Base-by-base conservation (phyloP, 352 stramenopile genomes). In the Phytophthora multivora region DNA sequence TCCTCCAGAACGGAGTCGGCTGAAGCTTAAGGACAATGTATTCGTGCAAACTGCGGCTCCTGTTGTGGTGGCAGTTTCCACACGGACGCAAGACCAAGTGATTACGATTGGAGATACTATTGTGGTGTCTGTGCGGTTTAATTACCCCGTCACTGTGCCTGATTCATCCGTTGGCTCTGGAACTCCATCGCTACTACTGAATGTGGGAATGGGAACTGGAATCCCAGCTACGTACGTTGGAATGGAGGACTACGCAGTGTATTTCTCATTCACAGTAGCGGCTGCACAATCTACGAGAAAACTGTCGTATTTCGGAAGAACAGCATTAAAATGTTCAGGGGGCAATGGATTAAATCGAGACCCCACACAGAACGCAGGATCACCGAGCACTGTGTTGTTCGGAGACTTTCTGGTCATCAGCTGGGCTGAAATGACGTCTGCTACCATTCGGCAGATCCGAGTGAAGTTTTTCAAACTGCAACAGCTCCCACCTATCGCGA, bases 101-200 rank as follows among this genome's bases (percentile, higher is more conserved):
- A 75, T 89, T 49, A 85, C 79, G 0, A 69, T 82, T 26, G 85
- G 83, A 3, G 82, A 91, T 45, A 64, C 54, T 1, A 52, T 93
- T 25, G 36, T 73, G 0, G 15, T 89, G 0, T 64, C 28, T 3
- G 71, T 87, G 3, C 66, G 28, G 13, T 83, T 93, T 38, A 76
- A 73, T 26, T 60, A 42, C 0, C 50, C 73, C 0, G 59, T 93
- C 4, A 48, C 63, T 1, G 65, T 86, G n/a, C 46, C 65, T 2
- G 11, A 45, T 0, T 9, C 30, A 12, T 26, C 49, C 1, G 13
- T 26, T 8, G 73, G 60, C 0, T 35, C 26, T n/a, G 82, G 79
- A 23, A 39, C 38, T 1, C 82, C 80, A 7, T 45, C 40, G 15
- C 45, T 93, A 26, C 40, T 80, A 3, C 55, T 93, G 5, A 77